Base-by-base conservation (phyloP, 2,329 filamentous ascomycete genomes). In the Ophioceras dolichostomum region DNA sequence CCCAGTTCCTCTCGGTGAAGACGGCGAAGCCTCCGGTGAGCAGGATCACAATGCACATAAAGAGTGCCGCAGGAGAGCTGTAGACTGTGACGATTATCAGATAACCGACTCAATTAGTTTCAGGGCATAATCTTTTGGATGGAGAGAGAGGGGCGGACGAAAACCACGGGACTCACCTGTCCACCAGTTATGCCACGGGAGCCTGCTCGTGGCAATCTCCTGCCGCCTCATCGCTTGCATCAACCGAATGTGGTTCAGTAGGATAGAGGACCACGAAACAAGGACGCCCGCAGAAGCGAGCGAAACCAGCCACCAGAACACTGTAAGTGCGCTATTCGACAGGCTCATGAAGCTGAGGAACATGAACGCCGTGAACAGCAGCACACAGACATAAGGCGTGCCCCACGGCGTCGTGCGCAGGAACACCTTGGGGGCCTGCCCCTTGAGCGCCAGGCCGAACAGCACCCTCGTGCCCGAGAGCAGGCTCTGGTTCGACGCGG, bases 1-100 rank as follows among this genome's bases (percentile, higher is more conserved):
- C 63, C 72, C 79, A 83, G 10, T 12, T 24, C 10, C 18, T 18
- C 29, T 37, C 42, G 27, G 83, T 76, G 50, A 82, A 83, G 5
- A 70, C 68, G 9, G 73, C 74, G 56, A 83, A 84, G 3, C 79
- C 80, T 49, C 77, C 76, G 0, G 79, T 83, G 17, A 83, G 41
- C 36, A 76, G 65, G 42, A 84, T 76, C 35, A 83, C 53, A 4
- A 70, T 43, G 54, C 70, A 78, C 58, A 80, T 78, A 52, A 76
- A 72, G 4, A 82, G 60, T 22, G 6, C 5, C 3, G 13, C 56
- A 45, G 67, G 78, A 0, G 82, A 82, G 10, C 67, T 70, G 45
- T 76, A 77, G 10, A 65, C 71, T 76, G 9, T 22, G 16, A 21
- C 20, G n/a, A n/a, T n/a, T n/a, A n/a, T n/a, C n/a, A n/a, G n/a